Conservation (phyloP, 306 rosid species). For the Quercus ilex region DNA sequence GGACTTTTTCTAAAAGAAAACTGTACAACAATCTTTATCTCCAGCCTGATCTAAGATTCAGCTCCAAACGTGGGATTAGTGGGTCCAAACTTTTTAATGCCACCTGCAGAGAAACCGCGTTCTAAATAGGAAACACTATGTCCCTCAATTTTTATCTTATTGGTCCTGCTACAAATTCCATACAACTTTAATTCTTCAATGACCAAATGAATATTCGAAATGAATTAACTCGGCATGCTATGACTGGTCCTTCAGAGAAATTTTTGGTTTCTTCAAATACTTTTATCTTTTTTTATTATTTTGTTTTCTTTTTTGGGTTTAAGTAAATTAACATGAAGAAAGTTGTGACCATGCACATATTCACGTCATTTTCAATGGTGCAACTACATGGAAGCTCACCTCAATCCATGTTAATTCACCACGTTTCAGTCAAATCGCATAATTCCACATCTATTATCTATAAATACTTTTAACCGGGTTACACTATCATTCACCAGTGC, state of each 20-base stretch:
- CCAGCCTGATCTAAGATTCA: background rate
- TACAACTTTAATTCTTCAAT: constrained; percentile 4
- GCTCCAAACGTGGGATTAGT: background rate
- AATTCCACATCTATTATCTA: constrained; percentile 48
- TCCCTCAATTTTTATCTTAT: constrained; percentile 25
- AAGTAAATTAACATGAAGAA: background rate
- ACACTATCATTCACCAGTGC: constrained; percentile 16
- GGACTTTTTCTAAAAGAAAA: background rate
- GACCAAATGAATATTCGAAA: background rate
- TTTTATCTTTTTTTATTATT: background rate
- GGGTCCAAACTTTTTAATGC: constrained; percentile 12
- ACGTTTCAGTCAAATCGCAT: constrained; percentile 18
- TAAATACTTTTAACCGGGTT: constrained; percentile 38
- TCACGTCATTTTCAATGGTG: constrained; percentile 6
- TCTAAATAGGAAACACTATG: constrained; percentile 26
- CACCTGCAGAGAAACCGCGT: constrained; percentile 71
- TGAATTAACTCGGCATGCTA: too few relatives aligned
- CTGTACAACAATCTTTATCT: background rate
- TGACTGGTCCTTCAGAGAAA: background rate
- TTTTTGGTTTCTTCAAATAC: background rate
- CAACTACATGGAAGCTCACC: constrained; percentile 59
- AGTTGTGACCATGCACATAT: constrained; percentile 1
- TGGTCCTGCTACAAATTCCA: constrained; percentile 19
- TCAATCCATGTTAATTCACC: background rate
- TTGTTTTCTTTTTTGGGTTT: background rate